phyloP scores from a whole-genome alignment of 139 green algal genomes.

The Micractinium conductrix region DNA sequence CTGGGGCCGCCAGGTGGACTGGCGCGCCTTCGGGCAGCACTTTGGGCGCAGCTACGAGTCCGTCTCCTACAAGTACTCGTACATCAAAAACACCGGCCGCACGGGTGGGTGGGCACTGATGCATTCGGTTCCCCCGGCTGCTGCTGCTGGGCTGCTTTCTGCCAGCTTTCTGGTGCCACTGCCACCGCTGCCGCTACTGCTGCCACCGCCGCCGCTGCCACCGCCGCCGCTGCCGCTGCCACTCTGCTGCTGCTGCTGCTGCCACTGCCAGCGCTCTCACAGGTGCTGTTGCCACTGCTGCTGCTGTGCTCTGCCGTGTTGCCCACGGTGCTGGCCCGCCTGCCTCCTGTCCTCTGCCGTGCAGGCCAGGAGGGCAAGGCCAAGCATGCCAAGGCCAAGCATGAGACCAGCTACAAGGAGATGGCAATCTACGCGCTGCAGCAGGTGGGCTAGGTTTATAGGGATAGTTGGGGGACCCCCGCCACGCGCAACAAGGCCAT shows the following conservation, averaged over 20 bases:
- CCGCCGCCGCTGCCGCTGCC: too few relatives aligned
- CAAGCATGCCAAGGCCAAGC: conserved; percentile 52
- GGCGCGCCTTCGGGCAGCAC: conserved; percentile 48
- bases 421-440: conserved; percentile 51
- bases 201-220: too few relatives aligned
- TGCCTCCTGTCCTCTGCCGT: not conserved
- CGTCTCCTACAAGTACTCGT: conserved; percentile 51
- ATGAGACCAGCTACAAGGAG: conserved; percentile 56
- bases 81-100: conserved; percentile 51
- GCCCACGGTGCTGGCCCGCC: not conserved
- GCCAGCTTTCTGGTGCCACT: too few relatives aligned
- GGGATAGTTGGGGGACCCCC: too few relatives aligned
- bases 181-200: too few relatives aligned
- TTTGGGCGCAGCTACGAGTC: conserved; percentile 52
- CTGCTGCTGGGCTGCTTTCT: too few relatives aligned
- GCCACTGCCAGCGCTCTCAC: not conserved
- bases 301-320: not conserved
- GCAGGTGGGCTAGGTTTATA: conserved; percentile 30
- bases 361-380: conserved; percentile 34
- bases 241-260: not conserved
- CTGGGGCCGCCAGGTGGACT: conserved; percentile 46
- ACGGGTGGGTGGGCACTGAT: conserved; percentile 1
- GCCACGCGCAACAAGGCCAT: too few relatives aligned
- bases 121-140: too few relatives aligned
- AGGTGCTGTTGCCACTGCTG: not conserved